These are phyloP conservation scores for Hanseniaspora guilliermondii DNA, from an alignment of 805 yeast species.

Conservation along the genomic window DNA sequence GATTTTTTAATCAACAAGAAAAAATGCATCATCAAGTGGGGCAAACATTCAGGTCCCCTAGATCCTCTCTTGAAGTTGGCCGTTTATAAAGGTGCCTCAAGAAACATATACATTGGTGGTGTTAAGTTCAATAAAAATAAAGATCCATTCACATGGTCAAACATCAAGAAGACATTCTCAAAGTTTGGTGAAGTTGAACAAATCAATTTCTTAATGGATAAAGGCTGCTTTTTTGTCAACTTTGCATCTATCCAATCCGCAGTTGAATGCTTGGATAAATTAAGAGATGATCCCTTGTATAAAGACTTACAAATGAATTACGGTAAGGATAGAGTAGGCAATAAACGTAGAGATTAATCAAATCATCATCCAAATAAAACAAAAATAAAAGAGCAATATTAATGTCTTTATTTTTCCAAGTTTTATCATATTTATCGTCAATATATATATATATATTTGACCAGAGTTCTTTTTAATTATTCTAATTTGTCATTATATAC, in stretches of 20 bases:
- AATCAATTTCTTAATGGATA: conserved; percentile 71
- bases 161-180: conserved; percentile 59
- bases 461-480: too few relatives aligned
- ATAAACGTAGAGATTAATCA: conserved; percentile 46
- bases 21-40: conserved; percentile 92
- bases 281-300: conserved; percentile 61
- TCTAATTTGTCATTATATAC: too few relatives aligned
- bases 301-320: conserved; percentile 68
- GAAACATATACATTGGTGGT: conserved; percentile 82
- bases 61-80: conserved; percentile 79
- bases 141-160: conserved; percentile 36
- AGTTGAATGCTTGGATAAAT: conserved; percentile 82
- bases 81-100: conserved; percentile 83
- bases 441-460: too few relatives aligned
- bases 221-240: conserved; percentile 82
- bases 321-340: conserved; percentile 93
- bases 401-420: too few relatives aligned
- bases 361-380: too few relatives aligned
- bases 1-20: conserved; percentile 78
- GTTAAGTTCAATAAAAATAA: conserved; percentile 31
- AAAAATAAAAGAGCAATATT: too few relatives aligned
- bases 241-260: conserved; percentile 86
- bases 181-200: conserved; percentile 92
- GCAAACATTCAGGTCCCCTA: conserved; percentile 87
- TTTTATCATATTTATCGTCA: too few relatives aligned